Evolutionary conservation across 306 rosid species (phyloP).

Genomic region (Fagus sylvatica): DNA sequence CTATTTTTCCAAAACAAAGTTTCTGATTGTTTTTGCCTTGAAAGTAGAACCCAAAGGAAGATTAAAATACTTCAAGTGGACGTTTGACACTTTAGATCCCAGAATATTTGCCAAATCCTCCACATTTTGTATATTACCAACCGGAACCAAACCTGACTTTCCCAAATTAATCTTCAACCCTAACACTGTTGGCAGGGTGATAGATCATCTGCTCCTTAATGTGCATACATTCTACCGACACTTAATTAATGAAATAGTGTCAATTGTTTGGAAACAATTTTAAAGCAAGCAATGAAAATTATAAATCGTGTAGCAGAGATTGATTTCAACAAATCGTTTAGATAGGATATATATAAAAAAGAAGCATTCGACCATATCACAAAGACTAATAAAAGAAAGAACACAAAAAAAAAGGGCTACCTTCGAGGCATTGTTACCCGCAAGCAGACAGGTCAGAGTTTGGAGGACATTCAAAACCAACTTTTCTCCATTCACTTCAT

Average conservation of each 20-base stretch:
- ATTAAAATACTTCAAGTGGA: no score
- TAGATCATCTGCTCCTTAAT: no score
- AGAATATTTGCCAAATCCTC: no score
- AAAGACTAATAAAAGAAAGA: not conserved
- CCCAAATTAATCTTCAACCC: no score
- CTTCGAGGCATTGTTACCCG: constrained; percentile 82
- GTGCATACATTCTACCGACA: not conserved
- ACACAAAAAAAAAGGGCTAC: constrained; percentile 35
- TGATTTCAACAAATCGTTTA: not conserved
- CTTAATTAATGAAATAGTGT: not conserved
- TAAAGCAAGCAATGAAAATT: not conserved
- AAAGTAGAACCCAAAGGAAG: no score
- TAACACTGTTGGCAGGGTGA: no score
- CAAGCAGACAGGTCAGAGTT: constrained; percentile 87
- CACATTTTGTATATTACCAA: no score
- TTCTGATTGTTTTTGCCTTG: no score
- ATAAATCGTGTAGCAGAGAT: not conserved
- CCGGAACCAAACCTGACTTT: no score
- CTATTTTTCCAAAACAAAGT: no score
- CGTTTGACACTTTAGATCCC: no score
- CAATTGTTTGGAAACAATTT: not conserved
- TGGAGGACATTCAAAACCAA: constrained; percentile 89
- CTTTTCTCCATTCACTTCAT: constrained; percentile 60
- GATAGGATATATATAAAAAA: not conserved
- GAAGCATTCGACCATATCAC: not conserved